phyloP scores from a whole-genome alignment of 2,329 filamentous ascomycete species.

The Penicillium palitans region DNA sequence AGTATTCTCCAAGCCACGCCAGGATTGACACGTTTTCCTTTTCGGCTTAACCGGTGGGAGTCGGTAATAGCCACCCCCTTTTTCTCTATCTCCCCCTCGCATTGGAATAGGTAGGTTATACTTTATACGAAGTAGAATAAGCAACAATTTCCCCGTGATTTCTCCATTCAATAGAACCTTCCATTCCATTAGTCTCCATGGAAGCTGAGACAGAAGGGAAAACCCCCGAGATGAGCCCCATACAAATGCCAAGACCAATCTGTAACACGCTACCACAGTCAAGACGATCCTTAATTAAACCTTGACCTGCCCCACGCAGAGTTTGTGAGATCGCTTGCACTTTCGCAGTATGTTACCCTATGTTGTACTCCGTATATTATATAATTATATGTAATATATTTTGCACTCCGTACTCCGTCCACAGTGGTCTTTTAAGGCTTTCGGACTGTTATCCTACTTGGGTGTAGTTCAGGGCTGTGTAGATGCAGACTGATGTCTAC shows the following conservation, averaged over 20 bases:
- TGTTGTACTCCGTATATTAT: background rate
- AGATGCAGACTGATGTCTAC: conserved; percentile 10
- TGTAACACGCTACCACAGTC: conserved; percentile 34
- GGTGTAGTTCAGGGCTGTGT: conserved; percentile 17
- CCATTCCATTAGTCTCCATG: background rate
- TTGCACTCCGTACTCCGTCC: no score
- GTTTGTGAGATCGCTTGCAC: conserved; percentile 18
- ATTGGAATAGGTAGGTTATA: background rate
- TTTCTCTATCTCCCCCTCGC: background rate
- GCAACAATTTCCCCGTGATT: conserved; percentile 11
- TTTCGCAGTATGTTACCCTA: background rate
- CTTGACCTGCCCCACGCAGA: conserved; percentile 29
- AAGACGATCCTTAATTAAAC: conserved; percentile 44
- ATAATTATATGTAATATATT: background rate
- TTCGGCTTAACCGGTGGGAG: conserved; percentile 2
- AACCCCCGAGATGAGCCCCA: conserved; percentile 20
- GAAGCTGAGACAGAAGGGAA: conserved; percentile 14
- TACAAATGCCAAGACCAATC: conserved; percentile 28
- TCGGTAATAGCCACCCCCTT: conserved; percentile 9
- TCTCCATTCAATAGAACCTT: background rate
- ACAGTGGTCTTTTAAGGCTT: conserved; percentile 1
- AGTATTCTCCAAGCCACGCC: conserved; percentile 11
- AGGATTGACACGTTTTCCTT: conserved; percentile 13
- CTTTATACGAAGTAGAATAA: background rate
- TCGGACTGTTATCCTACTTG: conserved; percentile 20